A percentile compares a stretch with the other conserved stretches of the same genome.
Evolutionary conservation across 495 filamentous ascomycete genomes (phyloP).

Genomic region (Trichoderma asperelloides): DNA sequence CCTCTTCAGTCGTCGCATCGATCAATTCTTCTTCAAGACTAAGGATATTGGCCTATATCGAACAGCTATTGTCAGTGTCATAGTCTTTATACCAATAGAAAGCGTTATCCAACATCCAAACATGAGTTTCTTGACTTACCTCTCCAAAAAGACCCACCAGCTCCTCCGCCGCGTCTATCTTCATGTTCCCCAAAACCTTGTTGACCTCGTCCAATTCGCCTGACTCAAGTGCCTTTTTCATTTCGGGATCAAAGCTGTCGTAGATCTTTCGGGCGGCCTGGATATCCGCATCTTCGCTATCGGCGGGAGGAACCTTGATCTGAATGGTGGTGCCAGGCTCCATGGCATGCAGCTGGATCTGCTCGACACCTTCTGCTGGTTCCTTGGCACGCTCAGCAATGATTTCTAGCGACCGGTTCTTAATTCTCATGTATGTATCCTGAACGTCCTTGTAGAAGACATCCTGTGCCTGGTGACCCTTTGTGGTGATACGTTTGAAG

Average conservation of each 20-base stretch:
- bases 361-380: constrained; percentile 69
- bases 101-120: background rate
- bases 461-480: constrained; percentile 81
- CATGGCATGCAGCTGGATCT: constrained; percentile 94
- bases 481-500: constrained; percentile 93
- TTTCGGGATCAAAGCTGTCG: constrained; percentile 67
- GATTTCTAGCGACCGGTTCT: constrained; percentile 68
- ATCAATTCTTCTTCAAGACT: constrained; percentile 89
- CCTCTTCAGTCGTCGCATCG: constrained; percentile 91
- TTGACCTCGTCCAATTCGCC: constrained; percentile 91
- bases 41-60: constrained; percentile 64
- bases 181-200: constrained; percentile 87
- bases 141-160: constrained; percentile 76
- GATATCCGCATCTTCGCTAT: constrained; percentile 56
- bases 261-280: constrained; percentile 65
- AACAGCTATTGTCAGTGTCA: background rate
- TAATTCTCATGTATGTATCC: constrained; percentile 74
- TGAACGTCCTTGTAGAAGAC: constrained; percentile 90
- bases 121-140: constrained; percentile 31
- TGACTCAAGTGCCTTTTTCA: constrained; percentile 73
- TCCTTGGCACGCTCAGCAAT: constrained; percentile 54
- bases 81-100: background rate
- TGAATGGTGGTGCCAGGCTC: constrained; percentile 89
- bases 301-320: constrained; percentile 64
- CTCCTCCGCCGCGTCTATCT: constrained; percentile 85